Evolutionary conservation across 306 rosid genomes (phyloP), one percentile per base, ranked within the genome.

Genomic region (Carpinus viminea): DNA sequence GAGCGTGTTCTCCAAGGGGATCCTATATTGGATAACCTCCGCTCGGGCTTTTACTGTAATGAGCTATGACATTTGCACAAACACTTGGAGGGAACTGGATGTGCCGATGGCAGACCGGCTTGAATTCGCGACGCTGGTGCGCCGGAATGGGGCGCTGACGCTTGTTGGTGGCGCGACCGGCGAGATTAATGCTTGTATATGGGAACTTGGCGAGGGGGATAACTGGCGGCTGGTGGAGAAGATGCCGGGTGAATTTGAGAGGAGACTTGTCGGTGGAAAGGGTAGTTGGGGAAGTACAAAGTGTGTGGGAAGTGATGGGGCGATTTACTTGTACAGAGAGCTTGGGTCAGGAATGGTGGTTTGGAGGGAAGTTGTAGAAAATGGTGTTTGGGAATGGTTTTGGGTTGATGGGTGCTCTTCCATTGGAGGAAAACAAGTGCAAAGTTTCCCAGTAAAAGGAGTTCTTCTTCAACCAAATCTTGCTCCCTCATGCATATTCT

Each of bases 11-110:
- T 76, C 85, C 1, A 70, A 73, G 34, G 85, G 85, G n/a, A 83
- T 76, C 9, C 43, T 94, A 50, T 92, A 92, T 7, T 94, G 96
- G 97, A 81, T 92, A 36, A 94, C 98, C 4, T 90, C 96, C 0
- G 97, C 97, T 0, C 85, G 92, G 69, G 94, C 87, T 0, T 92
- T 85, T 6, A 87, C 88, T 80, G 84, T 90, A 7, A 80, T 92
- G 85, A 87, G 89, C 1, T 90, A 56, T 66, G 83, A 87, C 56
- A 75, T 90, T 61, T 43, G 61, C 17, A 62, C 73, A 2, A 77
- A 84, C 76, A 79, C 61, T 2, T 94, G 96, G 94, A 80, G 28
- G 52, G 90, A 88, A 77, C 51, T 90, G 68, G 75, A 86, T 38
- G 98, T 88, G 53, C 96, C 97, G 0, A 73, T 83, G 88, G 94